Percentiles rank a stretch among this genome's conserved stretches.
phyloP scores from a whole-genome alignment of 192 early-diverging fungal genomes.

The Lobosporangium transversale region DNA sequence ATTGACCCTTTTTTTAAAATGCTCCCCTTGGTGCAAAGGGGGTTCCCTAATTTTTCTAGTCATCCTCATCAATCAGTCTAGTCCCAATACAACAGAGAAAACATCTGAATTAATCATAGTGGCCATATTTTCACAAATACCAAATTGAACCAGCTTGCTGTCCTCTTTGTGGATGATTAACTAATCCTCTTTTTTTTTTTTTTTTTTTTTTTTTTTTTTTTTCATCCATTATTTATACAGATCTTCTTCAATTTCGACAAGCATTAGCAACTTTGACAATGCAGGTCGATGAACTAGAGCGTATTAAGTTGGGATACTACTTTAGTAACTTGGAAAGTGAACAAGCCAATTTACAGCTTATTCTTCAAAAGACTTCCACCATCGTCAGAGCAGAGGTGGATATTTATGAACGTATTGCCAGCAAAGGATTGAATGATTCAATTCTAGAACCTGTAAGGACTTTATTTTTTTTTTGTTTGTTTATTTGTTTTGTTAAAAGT shows the following conservation, averaged over 20 bases:
- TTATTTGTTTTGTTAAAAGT: background rate
- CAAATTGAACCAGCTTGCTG: too few species aligned
- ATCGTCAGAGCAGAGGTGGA: conserved; percentile 61
- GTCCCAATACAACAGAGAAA: too few species aligned
- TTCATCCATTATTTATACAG: conserved; percentile 9
- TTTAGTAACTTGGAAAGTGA: conserved; percentile 58
- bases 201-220: background rate
- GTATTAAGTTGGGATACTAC: conserved; percentile 56
- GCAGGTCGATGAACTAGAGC: conserved; percentile 62
- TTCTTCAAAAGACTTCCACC: conserved; percentile 55
- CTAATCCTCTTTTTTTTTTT: too few species aligned
- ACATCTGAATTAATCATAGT: too few species aligned
- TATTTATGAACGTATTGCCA: conserved; percentile 58
- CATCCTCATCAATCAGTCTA: too few species aligned
- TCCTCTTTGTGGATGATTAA: too few species aligned
- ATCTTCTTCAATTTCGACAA: conserved; percentile 53
- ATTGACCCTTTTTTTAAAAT: too few species aligned
- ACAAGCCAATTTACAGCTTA: conserved; percentile 55
- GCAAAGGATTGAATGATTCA: conserved; percentile 60
- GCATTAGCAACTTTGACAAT: conserved; percentile 54
- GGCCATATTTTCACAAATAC: too few species aligned
- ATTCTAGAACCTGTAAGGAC: conserved; percentile 54
- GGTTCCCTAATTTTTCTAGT: too few species aligned
- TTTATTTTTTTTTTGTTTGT: background rate
- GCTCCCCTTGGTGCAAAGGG: too few species aligned